Percentiles rank a stretch among this genome's conserved stretches.
Conservation (phyloP, 495 filamentous ascomycete genomes). For the Penicillium egyptiacum region DNA sequence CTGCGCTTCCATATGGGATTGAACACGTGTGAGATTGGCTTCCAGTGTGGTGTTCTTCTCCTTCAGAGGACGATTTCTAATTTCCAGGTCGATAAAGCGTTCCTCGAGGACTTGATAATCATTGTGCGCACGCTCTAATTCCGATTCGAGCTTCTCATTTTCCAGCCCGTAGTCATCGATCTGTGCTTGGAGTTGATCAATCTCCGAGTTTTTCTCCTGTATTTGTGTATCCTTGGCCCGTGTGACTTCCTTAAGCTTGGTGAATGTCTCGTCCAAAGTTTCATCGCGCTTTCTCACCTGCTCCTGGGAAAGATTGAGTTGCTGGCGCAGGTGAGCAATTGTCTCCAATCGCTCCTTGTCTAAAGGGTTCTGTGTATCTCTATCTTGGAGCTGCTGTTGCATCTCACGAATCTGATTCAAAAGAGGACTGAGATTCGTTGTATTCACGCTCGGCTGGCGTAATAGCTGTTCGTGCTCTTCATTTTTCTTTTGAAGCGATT, state of each 20-base stretch:
- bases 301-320: conserved; percentile 40
- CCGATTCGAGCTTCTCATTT: conserved; percentile 38
- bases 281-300: conserved; percentile 41
- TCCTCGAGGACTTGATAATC: conserved; percentile 39
- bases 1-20: conserved; percentile 46
- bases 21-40: conserved; percentile 40
- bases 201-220: conserved; percentile 40
- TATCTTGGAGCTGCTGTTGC: conserved; percentile 37
- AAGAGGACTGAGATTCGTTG: conserved; percentile 27
- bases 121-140: conserved; percentile 36
- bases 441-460: conserved; percentile 25
- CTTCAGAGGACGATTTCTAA: conserved; percentile 41
- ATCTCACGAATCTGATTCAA: conserved; percentile 38
- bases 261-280: conserved; percentile 39
- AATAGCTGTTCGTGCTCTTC: conserved; percentile 32
- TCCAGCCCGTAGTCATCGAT: conserved; percentile 37
- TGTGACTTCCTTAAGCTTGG: conserved; percentile 40
- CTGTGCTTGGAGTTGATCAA: conserved; percentile 45
- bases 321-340: conserved; percentile 41
- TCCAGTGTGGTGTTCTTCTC: conserved; percentile 47
- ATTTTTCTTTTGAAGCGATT: conserved; percentile 34
- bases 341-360: conserved; percentile 39
- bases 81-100: conserved; percentile 38
- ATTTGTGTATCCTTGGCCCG: conserved; percentile 37
- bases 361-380: conserved; percentile 23